These are phyloP conservation scores for Tricladium varicosporioides DNA, from an alignment of 2,329 filamentous ascomycete species.

Conservation along the genomic window DNA sequence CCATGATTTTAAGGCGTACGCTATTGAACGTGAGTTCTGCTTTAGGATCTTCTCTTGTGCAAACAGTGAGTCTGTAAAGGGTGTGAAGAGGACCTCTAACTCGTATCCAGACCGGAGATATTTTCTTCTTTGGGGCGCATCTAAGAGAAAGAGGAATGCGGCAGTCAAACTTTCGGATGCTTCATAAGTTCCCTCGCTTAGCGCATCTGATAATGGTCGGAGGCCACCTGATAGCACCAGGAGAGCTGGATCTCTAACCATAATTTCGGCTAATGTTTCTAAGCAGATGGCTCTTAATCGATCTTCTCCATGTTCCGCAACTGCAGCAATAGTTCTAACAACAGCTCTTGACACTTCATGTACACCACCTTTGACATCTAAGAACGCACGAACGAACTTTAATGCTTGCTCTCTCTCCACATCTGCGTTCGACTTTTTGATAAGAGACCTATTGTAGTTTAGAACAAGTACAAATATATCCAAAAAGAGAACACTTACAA, in stretches of 20 bases:
- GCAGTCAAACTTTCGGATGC: constrained; percentile 85
- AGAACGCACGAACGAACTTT: constrained; percentile 91
- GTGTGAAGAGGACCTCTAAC: constrained; percentile 83
- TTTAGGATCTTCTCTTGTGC: constrained; percentile 65
- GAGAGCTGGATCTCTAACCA: constrained; percentile 80
- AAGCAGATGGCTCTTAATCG: constrained; percentile 86
- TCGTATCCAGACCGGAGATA: constrained; percentile 87
- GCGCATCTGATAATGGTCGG: constrained; percentile 82
- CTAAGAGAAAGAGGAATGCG: constrained; percentile 86
- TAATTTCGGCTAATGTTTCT: constrained; percentile 87
- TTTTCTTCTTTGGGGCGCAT: constrained; percentile 75
- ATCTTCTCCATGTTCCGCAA: constrained; percentile 72
- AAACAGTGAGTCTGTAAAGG: constrained; percentile 80
- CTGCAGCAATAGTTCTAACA: constrained; percentile 83
- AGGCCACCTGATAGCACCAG: constrained; percentile 83
- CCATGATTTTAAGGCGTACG: constrained; percentile 90
- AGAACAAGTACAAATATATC: not conserved
- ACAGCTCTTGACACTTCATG: constrained; percentile 83
- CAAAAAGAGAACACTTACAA: constrained; percentile 43
- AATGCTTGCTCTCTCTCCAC: constrained; percentile 95
- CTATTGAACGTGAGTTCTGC: constrained; percentile 88
- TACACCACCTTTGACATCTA: constrained; percentile 92
- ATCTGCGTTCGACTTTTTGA: constrained; percentile 95
- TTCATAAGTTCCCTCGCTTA: constrained; percentile 88
- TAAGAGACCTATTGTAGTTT: constrained; percentile 60